Evolutionary conservation across 176 grass and related monocot genomes (phyloP).

Genomic region (Musa itinerans): DNA sequence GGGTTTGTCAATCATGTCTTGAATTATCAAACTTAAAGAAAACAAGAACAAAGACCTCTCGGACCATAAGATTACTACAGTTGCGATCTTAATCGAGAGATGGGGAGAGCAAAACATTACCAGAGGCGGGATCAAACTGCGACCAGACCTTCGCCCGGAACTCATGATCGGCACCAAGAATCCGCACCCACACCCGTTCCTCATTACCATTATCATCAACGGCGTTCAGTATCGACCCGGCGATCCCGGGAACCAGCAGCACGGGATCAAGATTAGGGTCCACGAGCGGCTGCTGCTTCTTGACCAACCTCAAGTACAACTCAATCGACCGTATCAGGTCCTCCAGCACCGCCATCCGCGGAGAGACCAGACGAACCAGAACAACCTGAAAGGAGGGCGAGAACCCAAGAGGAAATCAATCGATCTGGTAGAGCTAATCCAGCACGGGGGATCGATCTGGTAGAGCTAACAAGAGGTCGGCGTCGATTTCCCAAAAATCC

Average conservation of each 20-base stretch:
- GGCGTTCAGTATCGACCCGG: conserved; percentile 68
- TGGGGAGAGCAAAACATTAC: conserved; percentile 19
- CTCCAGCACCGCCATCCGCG: conserved; percentile 52
- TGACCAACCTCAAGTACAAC: conserved; percentile 50
- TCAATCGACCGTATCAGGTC: conserved; percentile 77
- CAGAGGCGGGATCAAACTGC: conserved; percentile 68
- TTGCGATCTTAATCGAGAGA: not conserved
- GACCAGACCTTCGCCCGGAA: conserved; percentile 77
- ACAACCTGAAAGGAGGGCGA: not conserved
- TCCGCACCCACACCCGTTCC: conserved; percentile 84
- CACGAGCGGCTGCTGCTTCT: conserved; percentile 46
- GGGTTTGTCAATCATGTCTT: not conserved
- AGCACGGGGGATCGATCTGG: not conserved
- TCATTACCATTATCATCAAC: conserved; percentile 59
- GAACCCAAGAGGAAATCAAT: not conserved
- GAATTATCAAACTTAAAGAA: not conserved
- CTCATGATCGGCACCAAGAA: conserved; percentile 78
- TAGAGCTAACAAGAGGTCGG: no score
- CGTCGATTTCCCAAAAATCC: no score
- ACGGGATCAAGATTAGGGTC: conserved; percentile 78
- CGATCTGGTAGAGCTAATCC: not conserved
- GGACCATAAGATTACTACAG: not conserved
- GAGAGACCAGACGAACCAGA: not conserved
- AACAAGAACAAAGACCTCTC: not conserved
- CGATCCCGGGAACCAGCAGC: conserved; percentile 80